These are phyloP conservation scores for Pestalotiopsis sp. DNA, from an alignment of 2,329 filamentous ascomycete species.

Conservation along the genomic window DNA sequence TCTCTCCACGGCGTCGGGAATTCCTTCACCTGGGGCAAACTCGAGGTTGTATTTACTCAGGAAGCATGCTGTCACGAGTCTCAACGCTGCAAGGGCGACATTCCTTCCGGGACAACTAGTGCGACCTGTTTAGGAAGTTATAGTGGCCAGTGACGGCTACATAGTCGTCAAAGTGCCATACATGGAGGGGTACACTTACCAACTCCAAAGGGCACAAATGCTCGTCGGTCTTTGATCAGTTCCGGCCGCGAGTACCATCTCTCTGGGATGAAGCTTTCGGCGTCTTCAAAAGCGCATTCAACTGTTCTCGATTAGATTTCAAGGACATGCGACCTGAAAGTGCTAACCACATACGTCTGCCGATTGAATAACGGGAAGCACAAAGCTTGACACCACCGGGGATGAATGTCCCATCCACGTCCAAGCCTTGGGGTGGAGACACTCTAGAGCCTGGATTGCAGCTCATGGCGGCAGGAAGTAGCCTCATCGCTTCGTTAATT, in stretches of 20 bases:
- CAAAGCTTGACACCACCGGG: not conserved
- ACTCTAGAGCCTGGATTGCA: not conserved
- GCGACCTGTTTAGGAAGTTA: not conserved
- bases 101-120: not conserved
- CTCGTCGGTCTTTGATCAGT: not conserved
- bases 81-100: not conserved
- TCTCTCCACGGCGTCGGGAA: not conserved
- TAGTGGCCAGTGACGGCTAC: not conserved
- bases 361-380: not conserved
- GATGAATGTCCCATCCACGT: not conserved
- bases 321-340: not conserved
- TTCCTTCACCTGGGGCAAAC: not conserved
- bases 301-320: not conserved
- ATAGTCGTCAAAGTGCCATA: not conserved
- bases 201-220: not conserved
- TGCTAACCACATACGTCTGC: not conserved
- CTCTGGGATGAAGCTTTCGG: not conserved
- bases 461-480: not conserved
- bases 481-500: not conserved
- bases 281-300: not conserved
- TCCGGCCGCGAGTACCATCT: not conserved
- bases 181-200: not conserved
- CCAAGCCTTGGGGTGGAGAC: not conserved
- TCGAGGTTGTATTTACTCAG: not conserved
- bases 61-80: not conserved